Base-by-base conservation (phyloP, 2,329 filamentous ascomycete species). In the Diplocarpon rosae region DNA sequence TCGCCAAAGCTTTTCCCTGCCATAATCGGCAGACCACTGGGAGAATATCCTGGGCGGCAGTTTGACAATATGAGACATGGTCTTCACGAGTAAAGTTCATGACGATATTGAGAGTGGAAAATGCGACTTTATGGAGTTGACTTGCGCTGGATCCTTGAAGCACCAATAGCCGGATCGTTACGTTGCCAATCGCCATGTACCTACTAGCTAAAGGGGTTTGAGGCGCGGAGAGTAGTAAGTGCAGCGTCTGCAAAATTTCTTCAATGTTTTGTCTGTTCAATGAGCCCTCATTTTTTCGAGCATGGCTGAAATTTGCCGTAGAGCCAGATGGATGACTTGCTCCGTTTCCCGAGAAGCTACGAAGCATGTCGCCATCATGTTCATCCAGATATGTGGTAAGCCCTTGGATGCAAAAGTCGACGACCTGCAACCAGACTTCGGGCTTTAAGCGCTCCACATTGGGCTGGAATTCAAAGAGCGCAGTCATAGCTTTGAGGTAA, bases 401-500 rank as follows among this genome's bases (percentile, higher is more conserved):
- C n/a, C 71, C 69, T 27, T 75, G 68, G 42, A 80, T 68, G 53
- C 85, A 85, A 56, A 96, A 60, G n/a, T 61, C 55, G 14, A 60
- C 53, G 12, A 55, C 42, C 11, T 55, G 49, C 27, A 51, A 12
- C 57, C 60, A 62, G 27, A 50, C 72, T 12, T 76, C 70, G 15
- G 68, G 68, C 10, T 78, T 73, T 11, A 96, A 69, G 56, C 88
- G 80, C 63, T 96, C 93, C 24, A 84, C 78, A 61, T 93, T 87
- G 14, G 85, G 74, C 37, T 78, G 76, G 56, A 84, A 76, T 34
- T 78, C 76, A 14, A 96, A 71, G 2, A 95, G 65, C 24, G 75
- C 70, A 4, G 75, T 69, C 52, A 98, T 66, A 15, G 80, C 75
- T 66, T 85, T 94, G 53, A 85, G 72, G 60, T 95, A 94, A 58